Conservation (phyloP, 2,329 filamentous ascomycete genomes). For the Blastomyces gilchristii region DNA sequence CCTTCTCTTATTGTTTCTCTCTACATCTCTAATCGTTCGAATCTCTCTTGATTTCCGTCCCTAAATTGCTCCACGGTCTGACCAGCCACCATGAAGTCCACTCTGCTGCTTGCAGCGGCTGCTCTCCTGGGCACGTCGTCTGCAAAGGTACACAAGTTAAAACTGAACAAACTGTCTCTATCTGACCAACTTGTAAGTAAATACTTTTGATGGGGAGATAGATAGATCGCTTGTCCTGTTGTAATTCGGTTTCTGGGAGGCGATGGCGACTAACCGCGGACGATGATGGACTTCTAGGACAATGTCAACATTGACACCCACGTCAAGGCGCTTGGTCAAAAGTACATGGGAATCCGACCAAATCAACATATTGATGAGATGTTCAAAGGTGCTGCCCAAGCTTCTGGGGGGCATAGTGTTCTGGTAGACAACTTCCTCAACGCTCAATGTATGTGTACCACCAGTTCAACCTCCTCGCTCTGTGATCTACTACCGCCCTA, state of each 20-base stretch:
- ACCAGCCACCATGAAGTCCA: slow-evolving; percentile 63
- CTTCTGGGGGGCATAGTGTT: slow-evolving; percentile 62
- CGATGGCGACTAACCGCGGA: not conserved
- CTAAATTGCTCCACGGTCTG: slow-evolving; percentile 2
- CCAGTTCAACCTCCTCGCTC: not conserved
- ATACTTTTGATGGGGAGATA: not conserved
- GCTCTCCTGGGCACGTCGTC: slow-evolving; percentile 72
- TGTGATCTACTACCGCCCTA: not conserved
- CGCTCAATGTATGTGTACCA: slow-evolving; percentile 69
- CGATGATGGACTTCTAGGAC: slow-evolving; percentile 42
- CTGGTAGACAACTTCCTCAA: slow-evolving; percentile 97
- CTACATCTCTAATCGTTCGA: not conserved
- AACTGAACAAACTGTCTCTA: slow-evolving; percentile 92
- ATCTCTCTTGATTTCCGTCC: not conserved
- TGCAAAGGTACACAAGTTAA: slow-evolving; percentile 88
- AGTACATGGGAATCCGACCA: slow-evolving; percentile 82
- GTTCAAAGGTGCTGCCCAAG: slow-evolving; percentile 63
- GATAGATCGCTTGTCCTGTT: not conserved
- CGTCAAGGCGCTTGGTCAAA: slow-evolving; percentile 75
- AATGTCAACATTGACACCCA: slow-evolving; percentile 71
- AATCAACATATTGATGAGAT: slow-evolving; percentile 61
- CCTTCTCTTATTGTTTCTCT: not conserved
- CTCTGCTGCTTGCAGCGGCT: slow-evolving; percentile 65
- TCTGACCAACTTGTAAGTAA: slow-evolving; percentile 77
- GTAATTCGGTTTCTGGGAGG: not conserved